Conservation (phyloP, 176 grass and related monocot genomes). For the Panicum miliaceum region DNA sequence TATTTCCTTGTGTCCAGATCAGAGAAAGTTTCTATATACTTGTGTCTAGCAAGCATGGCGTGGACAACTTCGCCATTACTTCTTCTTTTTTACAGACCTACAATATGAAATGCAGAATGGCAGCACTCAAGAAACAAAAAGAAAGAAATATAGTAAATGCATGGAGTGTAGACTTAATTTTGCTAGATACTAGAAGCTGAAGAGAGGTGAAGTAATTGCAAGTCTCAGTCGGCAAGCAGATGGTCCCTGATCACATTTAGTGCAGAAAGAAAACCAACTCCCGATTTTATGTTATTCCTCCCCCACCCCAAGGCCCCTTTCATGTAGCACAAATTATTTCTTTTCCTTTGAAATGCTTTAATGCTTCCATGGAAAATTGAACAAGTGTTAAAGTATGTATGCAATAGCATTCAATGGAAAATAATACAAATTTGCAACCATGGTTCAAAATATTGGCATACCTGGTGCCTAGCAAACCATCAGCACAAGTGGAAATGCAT, state of each 20-base stretch:
- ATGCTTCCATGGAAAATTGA: conserved; percentile 12
- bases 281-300: not conserved
- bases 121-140: not conserved
- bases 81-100: not conserved
- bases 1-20: not conserved
- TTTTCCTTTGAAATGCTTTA: not conserved
- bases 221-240: conserved; percentile 38
- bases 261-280: conserved; percentile 25
- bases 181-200: conserved; percentile 12
- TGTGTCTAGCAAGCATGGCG: not conserved
- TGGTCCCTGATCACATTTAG: conserved; percentile 48
- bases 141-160: not conserved
- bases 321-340: not conserved
- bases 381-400: not conserved
- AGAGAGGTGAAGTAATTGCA: not conserved
- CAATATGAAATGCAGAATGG: not conserved
- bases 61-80: conserved; percentile 15
- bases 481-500: conserved; percentile 26
- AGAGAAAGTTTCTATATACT: not conserved
- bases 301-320: not conserved
- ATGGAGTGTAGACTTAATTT: not conserved
- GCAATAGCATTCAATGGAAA: not conserved
- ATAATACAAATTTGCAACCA: not conserved
- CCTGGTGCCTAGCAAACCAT: not conserved
- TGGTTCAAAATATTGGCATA: not conserved